Evolutionary conservation across 2,329 filamentous ascomycete genomes (phyloP).

Genomic region (Capronia americana): DNA sequence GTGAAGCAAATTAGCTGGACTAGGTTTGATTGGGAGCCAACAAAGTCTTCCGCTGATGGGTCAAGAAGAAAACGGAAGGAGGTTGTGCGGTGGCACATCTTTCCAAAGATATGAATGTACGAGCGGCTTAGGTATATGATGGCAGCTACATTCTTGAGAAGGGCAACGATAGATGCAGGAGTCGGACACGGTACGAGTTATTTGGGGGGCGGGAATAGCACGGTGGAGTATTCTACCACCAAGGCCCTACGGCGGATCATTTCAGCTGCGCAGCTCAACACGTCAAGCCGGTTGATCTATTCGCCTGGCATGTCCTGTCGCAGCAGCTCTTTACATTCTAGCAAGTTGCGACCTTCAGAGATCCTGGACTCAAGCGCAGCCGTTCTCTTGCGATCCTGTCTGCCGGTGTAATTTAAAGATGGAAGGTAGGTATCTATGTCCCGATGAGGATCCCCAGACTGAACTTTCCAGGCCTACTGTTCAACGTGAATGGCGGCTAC

Average conservation of each 20-base stretch:
- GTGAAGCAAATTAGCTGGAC: too few relatives aligned
- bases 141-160: too few relatives aligned
- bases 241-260: background rate
- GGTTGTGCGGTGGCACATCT: too few relatives aligned
- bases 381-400: background rate
- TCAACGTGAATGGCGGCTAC: slow-evolving; percentile 93
- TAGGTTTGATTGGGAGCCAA: too few relatives aligned
- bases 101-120: too few relatives aligned
- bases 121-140: too few relatives aligned
- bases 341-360: slow-evolving; percentile 11
- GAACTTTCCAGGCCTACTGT: slow-evolving; percentile 71
- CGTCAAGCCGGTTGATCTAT: slow-evolving; percentile 24
- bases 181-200: too few relatives aligned
- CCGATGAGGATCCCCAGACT: slow-evolving; percentile 15
- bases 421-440: slow-evolving; percentile 31
- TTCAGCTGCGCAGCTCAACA: background rate
- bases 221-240: background rate
- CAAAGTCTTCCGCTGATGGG: too few relatives aligned
- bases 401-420: slow-evolving; percentile 14
- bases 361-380: background rate
- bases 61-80: too few relatives aligned
- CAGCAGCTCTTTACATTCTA: slow-evolving; percentile 1
- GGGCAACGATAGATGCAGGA: too few relatives aligned
- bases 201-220: background rate
- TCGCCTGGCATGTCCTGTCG: slow-evolving; percentile 18